phyloP scores from a whole-genome alignment of 2,329 filamentous ascomycete species.

The Sporothrix brasiliensis region DNA sequence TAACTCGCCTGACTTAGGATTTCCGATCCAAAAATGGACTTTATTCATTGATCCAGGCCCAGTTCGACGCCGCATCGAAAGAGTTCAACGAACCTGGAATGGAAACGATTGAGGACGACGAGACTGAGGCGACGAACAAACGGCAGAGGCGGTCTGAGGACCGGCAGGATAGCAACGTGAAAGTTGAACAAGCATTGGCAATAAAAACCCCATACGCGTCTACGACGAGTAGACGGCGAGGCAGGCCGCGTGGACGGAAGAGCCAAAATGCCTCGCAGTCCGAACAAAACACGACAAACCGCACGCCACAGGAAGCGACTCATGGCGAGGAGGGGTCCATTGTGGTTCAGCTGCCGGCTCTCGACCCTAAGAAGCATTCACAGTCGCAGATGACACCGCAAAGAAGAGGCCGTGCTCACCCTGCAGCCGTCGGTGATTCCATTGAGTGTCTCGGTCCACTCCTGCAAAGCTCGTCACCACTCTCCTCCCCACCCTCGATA shows the following conservation, averaged over 20 bases:
- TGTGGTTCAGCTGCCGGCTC: slow-evolving; percentile 30
- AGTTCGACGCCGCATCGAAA: slow-evolving; percentile 60
- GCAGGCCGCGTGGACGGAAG: neutral
- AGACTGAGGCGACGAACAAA: slow-evolving; percentile 39
- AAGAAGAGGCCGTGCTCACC: slow-evolving; percentile 33
- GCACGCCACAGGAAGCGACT: neutral
- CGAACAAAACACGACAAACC: neutral
- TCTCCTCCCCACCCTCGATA: slow-evolving; percentile 59
- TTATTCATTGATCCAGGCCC: slow-evolving; percentile 71
- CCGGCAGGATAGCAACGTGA: neutral
- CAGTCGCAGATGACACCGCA: slow-evolving; percentile 36
- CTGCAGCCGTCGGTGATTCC: slow-evolving; percentile 35
- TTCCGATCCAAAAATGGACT: slow-evolving; percentile 73
- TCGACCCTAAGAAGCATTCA: slow-evolving; percentile 15
- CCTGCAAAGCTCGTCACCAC: slow-evolving; percentile 53
- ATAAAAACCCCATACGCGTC: neutral
- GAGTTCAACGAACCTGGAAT: slow-evolving; percentile 33
- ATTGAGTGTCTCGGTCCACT: slow-evolving; percentile 34
- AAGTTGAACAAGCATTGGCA: neutral
- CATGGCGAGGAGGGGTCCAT: slow-evolving; percentile 25
- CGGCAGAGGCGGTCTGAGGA: slow-evolving; percentile 42
- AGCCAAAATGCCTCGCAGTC: neutral
- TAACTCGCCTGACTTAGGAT: slow-evolving; percentile 54
- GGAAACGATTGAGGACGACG: slow-evolving; percentile 16
- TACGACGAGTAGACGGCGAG: neutral